Evolutionary conservation across 805 yeast species (phyloP).

Genomic region (Saturnispora sekii): DNA sequence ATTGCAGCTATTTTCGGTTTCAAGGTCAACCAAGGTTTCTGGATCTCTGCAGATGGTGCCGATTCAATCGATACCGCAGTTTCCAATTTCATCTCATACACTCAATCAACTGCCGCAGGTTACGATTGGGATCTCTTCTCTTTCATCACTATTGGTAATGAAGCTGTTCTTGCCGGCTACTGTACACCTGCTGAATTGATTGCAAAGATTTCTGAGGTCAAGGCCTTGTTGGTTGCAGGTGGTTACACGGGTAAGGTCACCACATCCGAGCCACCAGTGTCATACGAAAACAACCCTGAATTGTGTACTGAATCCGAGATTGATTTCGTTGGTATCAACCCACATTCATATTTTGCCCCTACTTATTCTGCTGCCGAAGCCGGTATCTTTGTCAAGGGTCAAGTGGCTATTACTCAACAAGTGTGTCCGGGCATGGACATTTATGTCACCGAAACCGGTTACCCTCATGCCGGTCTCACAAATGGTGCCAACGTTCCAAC

Average conservation of each 20-base stretch:
- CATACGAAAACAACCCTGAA: constrained; percentile 50
- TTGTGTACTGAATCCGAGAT: constrained; percentile 63
- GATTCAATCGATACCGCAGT: constrained; percentile 60
- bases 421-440: constrained; percentile 50
- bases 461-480: constrained; percentile 63
- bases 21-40: constrained; percentile 77
- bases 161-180: constrained; percentile 63
- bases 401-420: constrained; percentile 42
- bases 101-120: constrained; percentile 29
- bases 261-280: constrained; percentile 85
- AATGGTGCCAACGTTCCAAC: constrained; percentile 72
- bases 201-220: constrained; percentile 55
- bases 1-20: constrained; percentile 50
- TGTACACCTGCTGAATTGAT: constrained; percentile 54
- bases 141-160: constrained; percentile 78
- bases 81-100: constrained; percentile 38
- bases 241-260: constrained; percentile 74
- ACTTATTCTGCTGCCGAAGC: constrained; percentile 53
- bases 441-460: constrained; percentile 78
- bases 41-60: constrained; percentile 59
- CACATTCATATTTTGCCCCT: constrained; percentile 76
- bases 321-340: constrained; percentile 79
- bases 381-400: constrained; percentile 61
- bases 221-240: constrained; percentile 43
- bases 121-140: constrained; percentile 68